phyloP scores from a whole-genome alignment of 331 rosid species.

The Prunus yedoensis region DNA sequence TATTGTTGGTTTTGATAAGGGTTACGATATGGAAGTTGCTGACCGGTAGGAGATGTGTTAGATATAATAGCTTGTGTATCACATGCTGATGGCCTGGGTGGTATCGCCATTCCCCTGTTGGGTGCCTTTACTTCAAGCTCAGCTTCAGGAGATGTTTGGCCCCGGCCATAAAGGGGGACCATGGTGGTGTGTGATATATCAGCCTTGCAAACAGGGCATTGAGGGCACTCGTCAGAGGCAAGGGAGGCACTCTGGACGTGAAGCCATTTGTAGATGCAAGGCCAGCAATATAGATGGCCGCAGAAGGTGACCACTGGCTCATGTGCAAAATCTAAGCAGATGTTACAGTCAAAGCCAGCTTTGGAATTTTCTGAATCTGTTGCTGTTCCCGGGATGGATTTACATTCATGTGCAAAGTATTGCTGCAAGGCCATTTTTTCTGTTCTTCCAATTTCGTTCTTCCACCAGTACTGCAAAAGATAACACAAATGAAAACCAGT shows the following conservation, averaged over 20 bases:
- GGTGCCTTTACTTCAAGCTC: slow-evolving; percentile 36
- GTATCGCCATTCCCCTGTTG: slow-evolving; percentile 37
- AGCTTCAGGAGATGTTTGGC: slow-evolving; percentile 38
- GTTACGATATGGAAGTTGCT: slow-evolving; percentile 67
- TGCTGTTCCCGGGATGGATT: slow-evolving; percentile 29
- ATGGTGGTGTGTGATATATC: slow-evolving; percentile 69
- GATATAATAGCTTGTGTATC: slow-evolving; percentile 42
- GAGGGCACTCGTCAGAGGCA: slow-evolving; percentile 70
- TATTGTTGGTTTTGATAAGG: slow-evolving; percentile 65
- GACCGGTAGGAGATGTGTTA: slow-evolving; percentile 40
- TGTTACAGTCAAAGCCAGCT: slow-evolving; percentile 78
- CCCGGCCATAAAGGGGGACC: slow-evolving; percentile 87
- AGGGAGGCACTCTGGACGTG: slow-evolving; percentile 74
- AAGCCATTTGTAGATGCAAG: slow-evolving; percentile 97
- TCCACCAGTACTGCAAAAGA: slow-evolving; percentile 28
- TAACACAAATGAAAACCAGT: slow-evolving; percentile 28
- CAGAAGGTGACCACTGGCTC: slow-evolving; percentile 92
- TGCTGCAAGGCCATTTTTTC: slow-evolving; percentile 60
- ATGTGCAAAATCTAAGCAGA: slow-evolving; percentile 71
- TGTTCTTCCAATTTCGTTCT: slow-evolving; percentile 15
- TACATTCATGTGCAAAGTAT: slow-evolving; percentile 53
- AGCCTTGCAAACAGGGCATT: slow-evolving; percentile 93
- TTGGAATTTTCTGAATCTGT: slow-evolving; percentile 41
- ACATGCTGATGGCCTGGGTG: slow-evolving; percentile 85
- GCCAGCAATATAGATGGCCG: slow-evolving; percentile 98